phyloP scores from a whole-genome alignment of 139 green algal genomes.

The Auxenochlorella pyrenoidosa region DNA sequence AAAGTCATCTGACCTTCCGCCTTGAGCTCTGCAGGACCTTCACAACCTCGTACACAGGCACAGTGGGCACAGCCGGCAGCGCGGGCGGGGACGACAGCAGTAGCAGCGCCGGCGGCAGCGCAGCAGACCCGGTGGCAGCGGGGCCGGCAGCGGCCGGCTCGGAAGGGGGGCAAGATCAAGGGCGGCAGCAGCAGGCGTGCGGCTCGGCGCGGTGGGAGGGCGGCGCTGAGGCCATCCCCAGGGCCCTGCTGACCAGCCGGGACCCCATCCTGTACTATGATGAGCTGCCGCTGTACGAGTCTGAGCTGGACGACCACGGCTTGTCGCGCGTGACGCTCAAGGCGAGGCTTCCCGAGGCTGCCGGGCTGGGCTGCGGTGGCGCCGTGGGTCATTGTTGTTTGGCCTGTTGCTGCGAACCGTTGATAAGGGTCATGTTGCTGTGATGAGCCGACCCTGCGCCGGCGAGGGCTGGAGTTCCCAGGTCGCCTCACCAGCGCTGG shows the following conservation, averaged over 20 bases:
- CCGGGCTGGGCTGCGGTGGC: no score
- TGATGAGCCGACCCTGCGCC: no score
- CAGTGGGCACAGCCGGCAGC: not conserved
- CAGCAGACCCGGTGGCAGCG: not conserved
- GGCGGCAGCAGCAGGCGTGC: not conserved
- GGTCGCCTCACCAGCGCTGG: no score
- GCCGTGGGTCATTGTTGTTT: not conserved
- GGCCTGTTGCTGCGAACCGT: not conserved
- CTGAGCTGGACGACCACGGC: constrained; percentile 95
- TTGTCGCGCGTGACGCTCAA: constrained; percentile 60
- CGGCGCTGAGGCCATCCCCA: constrained; percentile 64
- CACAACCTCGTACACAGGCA: constrained; percentile 83
- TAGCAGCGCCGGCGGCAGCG: not conserved
- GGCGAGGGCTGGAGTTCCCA: no score
- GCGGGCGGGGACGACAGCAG: not conserved
- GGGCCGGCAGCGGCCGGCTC: not conserved
- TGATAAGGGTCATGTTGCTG: no score
- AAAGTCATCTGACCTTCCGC: no score
- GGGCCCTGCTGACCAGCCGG: constrained; percentile 77
- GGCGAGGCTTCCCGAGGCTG: no score
- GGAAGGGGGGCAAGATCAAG: not conserved
- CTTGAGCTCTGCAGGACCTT: constrained; percentile 68
- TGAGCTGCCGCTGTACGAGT: constrained; percentile 87
- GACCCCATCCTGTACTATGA: constrained; percentile 94
- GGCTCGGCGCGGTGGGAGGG: constrained; percentile 21